A percentile compares a stretch with the other conserved stretches of the same genome.
Conservation (phyloP, 371 early-diverging fungal genomes). For the Mucor velutinosus region DNA sequence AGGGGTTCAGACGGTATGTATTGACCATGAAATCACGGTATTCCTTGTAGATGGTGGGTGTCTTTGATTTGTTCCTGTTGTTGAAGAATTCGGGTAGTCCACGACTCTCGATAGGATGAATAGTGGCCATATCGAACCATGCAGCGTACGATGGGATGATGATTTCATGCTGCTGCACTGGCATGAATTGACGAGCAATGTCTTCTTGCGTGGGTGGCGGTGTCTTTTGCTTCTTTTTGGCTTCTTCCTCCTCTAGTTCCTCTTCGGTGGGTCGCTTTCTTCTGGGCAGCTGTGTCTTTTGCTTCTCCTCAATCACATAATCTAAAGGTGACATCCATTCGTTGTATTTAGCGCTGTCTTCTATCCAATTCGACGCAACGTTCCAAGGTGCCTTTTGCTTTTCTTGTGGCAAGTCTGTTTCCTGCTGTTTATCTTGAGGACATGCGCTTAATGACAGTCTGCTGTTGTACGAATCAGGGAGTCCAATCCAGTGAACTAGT, state of each 20-base stretch:
- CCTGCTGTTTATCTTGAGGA: conserved; percentile 13
- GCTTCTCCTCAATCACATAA: conserved; percentile 36
- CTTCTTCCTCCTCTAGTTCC: conserved; percentile 10
- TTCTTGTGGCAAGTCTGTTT: conserved; percentile 10
- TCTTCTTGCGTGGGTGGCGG: conserved; percentile 48
- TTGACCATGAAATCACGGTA: conserved; percentile 98
- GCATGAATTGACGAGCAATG: conserved; percentile 65
- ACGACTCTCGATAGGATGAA: conserved; percentile 88
- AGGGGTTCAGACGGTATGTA: conserved; percentile 92
- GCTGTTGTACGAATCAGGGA: conserved; percentile 76
- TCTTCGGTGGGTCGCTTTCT: conserved; percentile 25
- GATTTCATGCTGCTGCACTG: conserved; percentile 79
- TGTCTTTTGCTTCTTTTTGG: conserved; percentile 18
- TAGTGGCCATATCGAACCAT: conserved; percentile 86
- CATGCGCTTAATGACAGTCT: conserved; percentile 45
- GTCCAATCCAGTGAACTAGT: conserved; percentile 73
- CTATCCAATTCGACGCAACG: conserved; percentile 68
- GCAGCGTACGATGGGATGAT: conserved; percentile 91
- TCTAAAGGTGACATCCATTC: conserved; percentile 81
- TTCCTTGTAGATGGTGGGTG: conserved; percentile 91
- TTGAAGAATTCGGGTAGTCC: conserved; percentile 97
- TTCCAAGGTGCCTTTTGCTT: conserved; percentile 57
- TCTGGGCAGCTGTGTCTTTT: conserved; percentile 16
- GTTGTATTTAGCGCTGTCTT: conserved; percentile 67
- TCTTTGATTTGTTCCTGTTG: conserved; percentile 87